Base-by-base conservation (phyloP, 2,329 filamentous ascomycete genomes). In the Alternaria sp. region DNA sequence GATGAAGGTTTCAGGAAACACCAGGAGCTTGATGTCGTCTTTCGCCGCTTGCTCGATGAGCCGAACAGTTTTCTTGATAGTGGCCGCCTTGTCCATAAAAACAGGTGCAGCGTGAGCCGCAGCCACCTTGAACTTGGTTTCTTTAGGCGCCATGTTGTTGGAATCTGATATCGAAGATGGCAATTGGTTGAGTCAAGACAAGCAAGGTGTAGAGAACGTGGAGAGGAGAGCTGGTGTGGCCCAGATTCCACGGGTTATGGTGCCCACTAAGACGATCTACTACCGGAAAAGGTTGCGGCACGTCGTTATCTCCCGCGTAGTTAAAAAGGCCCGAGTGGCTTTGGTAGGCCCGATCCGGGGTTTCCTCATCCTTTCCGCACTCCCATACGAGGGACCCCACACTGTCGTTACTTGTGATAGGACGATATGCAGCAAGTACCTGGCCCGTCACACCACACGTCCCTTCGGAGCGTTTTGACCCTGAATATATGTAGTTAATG, bases 1-100 rank as follows among this genome's bases (percentile, higher is more conserved):
- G 11, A 79, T 68, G 57, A 78, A 79, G 2, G 73, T 75, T 58
- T 78, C 76, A 3, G 76, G 75, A 47, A 78, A 79, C 4, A 76
- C 75, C 6, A 78, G 66, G 18, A 79, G 63, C 53, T 71, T 73
- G 63, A 78, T 61, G 7, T 70, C 65, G 20, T 73, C 63, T 20
- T 61, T 51, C 11, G 66, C 74, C 47, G 75, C 75, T 56, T 78
- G 68, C 57, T 77, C 71, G 41, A 79, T 76, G 39, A 79, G 63
- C 7, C 54, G 43, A 16, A 78, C 51, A 16, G 74, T 74, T 53
- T 78, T 78, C 46, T 64, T 67, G 44, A 73, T 74, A 3, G 75
- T 78, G 4, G 72, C 74, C 1, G 60, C 64, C 57, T 78, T 79
- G 67, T 79, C 62, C 77, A 79, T 79, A 61, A 72, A 79, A 11